These are phyloP conservation scores for Gaeumannomyces tritici DNA, from an alignment of 2,329 filamentous ascomycete genomes.

Conservation along the genomic window DNA sequence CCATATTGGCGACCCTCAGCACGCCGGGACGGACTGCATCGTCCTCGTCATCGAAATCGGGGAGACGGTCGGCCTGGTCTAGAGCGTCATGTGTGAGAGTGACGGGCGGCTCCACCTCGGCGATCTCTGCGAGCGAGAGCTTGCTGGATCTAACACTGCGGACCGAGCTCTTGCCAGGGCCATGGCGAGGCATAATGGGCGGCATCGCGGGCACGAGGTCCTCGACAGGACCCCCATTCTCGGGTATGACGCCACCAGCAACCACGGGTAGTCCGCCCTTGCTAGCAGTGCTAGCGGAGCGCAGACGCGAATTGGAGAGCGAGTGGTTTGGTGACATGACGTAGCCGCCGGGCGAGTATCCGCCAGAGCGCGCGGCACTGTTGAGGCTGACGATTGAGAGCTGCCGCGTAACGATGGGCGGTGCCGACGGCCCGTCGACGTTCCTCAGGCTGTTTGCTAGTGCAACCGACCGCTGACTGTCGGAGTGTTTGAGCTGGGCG, in stretches of 20 bases:
- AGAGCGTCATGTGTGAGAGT: constrained; percentile 40
- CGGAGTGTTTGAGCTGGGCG: constrained; percentile 59
- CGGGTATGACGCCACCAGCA: constrained; percentile 9
- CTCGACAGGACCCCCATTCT: constrained; percentile 9
- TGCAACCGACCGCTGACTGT: constrained; percentile 56
- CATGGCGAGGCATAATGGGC: constrained; percentile 36
- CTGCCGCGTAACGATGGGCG: constrained; percentile 17
- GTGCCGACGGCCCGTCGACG: constrained; percentile 14
- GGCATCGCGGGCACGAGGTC: constrained; percentile 25
- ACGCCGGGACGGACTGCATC: constrained; percentile 11
- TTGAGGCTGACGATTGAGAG: constrained; percentile 64
- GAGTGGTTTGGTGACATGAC: constrained; percentile 59
- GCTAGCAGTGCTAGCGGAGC: constrained; percentile 45
- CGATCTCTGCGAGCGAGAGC: constrained; percentile 44
- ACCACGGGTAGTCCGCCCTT: constrained; percentile 14
- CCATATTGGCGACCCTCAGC: constrained; percentile 17
- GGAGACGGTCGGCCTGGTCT: constrained; percentile 41
- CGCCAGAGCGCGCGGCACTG: constrained; percentile 54
- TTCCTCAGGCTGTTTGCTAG: constrained; percentile 35
- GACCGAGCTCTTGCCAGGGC: constrained; percentile 44
- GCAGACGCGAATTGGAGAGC: constrained; percentile 42
- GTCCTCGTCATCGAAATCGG: constrained; percentile 16
- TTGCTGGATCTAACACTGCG: constrained; percentile 40
- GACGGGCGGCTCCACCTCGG: constrained; percentile 42
- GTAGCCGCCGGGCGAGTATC: constrained; percentile 60